A percentile compares a stretch with the other conserved stretches of the same genome.
Conservation (phyloP, 2,329 filamentous ascomycete species). For the Penicillium decumbens region DNA sequence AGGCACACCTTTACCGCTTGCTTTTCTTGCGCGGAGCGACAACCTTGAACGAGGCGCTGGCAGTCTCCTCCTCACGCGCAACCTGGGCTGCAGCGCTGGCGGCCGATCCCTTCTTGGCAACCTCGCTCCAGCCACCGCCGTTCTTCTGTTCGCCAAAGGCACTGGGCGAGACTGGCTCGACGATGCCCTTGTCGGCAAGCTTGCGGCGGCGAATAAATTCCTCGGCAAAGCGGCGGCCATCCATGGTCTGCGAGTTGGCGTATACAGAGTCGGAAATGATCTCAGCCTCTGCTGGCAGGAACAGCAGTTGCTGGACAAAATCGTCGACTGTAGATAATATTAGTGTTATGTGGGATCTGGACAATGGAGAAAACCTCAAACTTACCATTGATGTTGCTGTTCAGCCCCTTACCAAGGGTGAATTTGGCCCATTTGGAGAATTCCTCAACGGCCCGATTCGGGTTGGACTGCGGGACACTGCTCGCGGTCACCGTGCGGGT, state of each 20-base stretch:
- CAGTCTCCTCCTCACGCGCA: conserved; percentile 47
- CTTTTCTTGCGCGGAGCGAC: conserved; percentile 89
- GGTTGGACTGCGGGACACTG: conserved; percentile 41
- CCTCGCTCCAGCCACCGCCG: conserved; percentile 84
- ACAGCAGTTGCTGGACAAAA: conserved; percentile 71
- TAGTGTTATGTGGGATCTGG: neutral
- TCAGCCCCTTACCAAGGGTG: conserved; percentile 70
- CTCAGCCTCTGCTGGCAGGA: conserved; percentile 69
- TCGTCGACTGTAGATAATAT: conserved; percentile 58
- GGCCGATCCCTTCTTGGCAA: conserved; percentile 79
- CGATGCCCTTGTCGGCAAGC: conserved; percentile 84
- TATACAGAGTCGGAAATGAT: conserved; percentile 91
- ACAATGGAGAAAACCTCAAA: conserved; percentile 32
- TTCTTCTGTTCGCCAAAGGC: conserved; percentile 50
- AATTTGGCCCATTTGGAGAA: conserved; percentile 88
- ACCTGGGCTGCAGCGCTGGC: conserved; percentile 30
- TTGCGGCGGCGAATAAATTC: conserved; percentile 92
- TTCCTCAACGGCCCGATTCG: conserved; percentile 73
- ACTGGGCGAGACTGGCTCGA: conserved; percentile 58
- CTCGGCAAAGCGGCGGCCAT: conserved; percentile 86
- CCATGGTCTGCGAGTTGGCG: conserved; percentile 78
- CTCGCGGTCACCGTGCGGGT: conserved; percentile 45
- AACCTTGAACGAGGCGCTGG: conserved; percentile 71
- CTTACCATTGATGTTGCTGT: conserved; percentile 63
- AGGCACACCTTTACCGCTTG: conserved; percentile 54